A percentile compares a stretch with the other conserved stretches of the same genome.
These are phyloP conservation scores for Diaporthe velutina DNA, from an alignment of 2,329 filamentous ascomycete genomes.

Conservation along the genomic window DNA sequence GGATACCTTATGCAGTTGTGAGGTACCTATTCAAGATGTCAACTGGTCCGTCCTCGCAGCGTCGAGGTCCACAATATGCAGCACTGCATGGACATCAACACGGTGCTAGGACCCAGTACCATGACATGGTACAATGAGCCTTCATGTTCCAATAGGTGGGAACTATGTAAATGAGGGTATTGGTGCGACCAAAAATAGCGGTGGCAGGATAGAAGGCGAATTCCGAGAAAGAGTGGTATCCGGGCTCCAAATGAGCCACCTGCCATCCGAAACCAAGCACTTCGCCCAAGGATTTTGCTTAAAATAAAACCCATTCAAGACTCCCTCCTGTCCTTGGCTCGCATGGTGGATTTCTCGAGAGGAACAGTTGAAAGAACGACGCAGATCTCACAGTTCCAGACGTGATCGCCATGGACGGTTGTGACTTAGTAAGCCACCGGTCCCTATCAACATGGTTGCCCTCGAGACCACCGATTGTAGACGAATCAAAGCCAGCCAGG, in stretches of 20 bases:
- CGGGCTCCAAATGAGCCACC: not conserved
- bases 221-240: not conserved
- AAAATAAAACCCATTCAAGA: not conserved
- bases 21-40: not conserved
- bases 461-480: not conserved
- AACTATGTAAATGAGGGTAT: not conserved
- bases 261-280: not conserved
- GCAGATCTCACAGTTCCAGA: not conserved
- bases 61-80: not conserved
- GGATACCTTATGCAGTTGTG: not conserved
- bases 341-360: no score
- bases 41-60: not conserved
- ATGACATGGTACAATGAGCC: not conserved
- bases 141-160: not conserved
- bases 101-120: not conserved
- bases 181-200: not conserved
- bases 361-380: not conserved
- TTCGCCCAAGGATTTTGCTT: not conserved
- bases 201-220: not conserved
- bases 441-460: not conserved
- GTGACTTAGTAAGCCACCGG: conserved; percentile 5
- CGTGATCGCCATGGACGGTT: not conserved
- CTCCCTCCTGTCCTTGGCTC: not conserved
- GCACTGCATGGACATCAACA: not conserved
- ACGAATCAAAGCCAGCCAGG: not conserved